Conservation (phyloP, 345 rosid species). For the Corchorus olitorius region DNA sequence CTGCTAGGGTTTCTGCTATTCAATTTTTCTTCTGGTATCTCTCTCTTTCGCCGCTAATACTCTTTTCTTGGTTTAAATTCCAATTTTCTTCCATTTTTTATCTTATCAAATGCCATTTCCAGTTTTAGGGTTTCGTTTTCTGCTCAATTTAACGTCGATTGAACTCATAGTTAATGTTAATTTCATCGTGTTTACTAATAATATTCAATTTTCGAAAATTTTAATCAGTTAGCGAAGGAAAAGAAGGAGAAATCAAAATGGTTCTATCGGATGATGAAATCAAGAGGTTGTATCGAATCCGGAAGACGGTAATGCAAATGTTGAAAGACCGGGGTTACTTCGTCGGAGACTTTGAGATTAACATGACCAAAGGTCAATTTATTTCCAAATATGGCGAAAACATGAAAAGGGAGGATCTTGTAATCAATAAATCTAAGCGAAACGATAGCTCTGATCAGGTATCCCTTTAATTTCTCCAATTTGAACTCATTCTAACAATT, state of each 20-base stretch:
- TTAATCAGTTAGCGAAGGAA: neutral
- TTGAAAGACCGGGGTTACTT: constrained; percentile 75
- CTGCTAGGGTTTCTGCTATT: neutral
- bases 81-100: neutral
- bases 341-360: constrained; percentile 63
- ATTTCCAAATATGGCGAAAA: constrained; percentile 60
- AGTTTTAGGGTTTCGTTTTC: constrained; percentile 1
- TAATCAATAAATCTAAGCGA: constrained; percentile 58
- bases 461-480: neutral
- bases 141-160: neutral
- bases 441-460: constrained; percentile 71
- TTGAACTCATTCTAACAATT: neutral
- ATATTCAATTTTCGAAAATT: neutral
- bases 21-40: neutral
- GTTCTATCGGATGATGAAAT: constrained; percentile 63
- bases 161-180: neutral
- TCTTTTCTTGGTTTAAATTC: neutral
- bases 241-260: constrained; percentile 42
- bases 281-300: constrained; percentile 60
- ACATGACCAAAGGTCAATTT: constrained; percentile 53
- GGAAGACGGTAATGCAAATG: constrained; percentile 82
- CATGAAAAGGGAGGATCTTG: constrained; percentile 93
- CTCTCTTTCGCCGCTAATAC: neutral
- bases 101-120: neutral
- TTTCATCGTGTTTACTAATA: neutral